Evolutionary conservation across 208 protist species (phyloP).

Genomic region (Trichomonas gallinae): DNA sequence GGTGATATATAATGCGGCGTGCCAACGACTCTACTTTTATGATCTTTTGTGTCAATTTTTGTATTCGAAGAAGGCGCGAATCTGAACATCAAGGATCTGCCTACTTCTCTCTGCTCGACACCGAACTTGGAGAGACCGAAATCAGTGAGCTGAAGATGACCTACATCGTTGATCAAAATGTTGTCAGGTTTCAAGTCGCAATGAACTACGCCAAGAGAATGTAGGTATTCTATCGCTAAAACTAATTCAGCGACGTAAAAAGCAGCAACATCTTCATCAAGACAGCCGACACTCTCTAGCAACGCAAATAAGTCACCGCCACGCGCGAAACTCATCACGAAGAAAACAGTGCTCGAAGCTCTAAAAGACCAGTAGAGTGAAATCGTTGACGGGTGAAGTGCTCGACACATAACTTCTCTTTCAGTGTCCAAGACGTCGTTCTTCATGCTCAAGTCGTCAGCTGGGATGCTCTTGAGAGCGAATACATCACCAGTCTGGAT

Average conservation of each 20-base stretch:
- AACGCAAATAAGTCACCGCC: not conserved
- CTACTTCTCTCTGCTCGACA: not conserved
- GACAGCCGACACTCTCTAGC: not conserved
- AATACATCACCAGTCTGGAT: conserved; percentile 7
- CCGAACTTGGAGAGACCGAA: not conserved
- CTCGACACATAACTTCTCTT: not conserved
- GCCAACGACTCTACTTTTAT: conserved; percentile 32
- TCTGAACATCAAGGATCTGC: not conserved
- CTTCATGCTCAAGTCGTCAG: not conserved
- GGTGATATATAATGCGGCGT: conserved; percentile 54
- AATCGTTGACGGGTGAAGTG: not conserved
- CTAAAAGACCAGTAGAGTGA: not conserved
- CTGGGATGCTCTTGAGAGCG: not conserved
- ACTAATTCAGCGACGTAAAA: not conserved
- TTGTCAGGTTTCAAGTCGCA: conserved; percentile 1
- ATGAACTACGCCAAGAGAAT: not conserved
- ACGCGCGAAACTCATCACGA: not conserved
- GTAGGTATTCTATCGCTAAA: not conserved
- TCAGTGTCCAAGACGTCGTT: not conserved
- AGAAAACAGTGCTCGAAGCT: not conserved
- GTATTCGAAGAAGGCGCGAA: not conserved
- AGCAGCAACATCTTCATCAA: not conserved
- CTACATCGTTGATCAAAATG: not conserved
- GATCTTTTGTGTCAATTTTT: not conserved
- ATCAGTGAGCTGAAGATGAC: not conserved